Conservation (phyloP, 495 filamentous ascomycete genomes). For the Penicillium waksmanii region DNA sequence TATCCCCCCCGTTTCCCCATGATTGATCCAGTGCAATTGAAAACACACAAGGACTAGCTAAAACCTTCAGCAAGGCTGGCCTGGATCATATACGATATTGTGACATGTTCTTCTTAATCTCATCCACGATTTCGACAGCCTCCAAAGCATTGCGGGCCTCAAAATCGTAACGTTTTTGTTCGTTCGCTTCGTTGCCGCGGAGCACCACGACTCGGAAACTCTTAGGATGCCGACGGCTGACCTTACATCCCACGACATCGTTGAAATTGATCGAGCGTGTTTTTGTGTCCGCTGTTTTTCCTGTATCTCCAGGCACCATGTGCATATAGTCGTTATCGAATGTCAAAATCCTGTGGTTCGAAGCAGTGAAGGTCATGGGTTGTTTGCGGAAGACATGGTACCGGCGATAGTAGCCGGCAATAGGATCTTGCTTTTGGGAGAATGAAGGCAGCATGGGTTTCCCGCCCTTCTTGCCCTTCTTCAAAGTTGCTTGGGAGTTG, state of each 20-base stretch:
- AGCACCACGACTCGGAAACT: conserved; percentile 88
- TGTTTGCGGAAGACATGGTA: conserved; percentile 93
- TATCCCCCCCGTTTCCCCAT: background rate
- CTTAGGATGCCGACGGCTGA: conserved; percentile 85
- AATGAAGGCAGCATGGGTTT: conserved; percentile 71
- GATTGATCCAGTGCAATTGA: background rate
- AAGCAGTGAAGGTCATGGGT: conserved; percentile 87
- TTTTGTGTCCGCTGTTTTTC: conserved; percentile 64
- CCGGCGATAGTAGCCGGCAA: conserved; percentile 74
- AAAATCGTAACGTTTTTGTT: conserved; percentile 96
- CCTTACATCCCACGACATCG: conserved; percentile 91
- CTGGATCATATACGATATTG: conserved; percentile 48
- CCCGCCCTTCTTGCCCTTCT: conserved; percentile 70
- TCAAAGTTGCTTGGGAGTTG: conserved; percentile 44
- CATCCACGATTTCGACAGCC: conserved; percentile 86
- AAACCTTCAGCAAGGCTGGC: background rate
- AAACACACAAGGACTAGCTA: background rate
- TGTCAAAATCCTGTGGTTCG: conserved; percentile 79
- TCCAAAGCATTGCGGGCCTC: conserved; percentile 79
- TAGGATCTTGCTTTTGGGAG: conserved; percentile 75
- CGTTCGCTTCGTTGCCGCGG: conserved; percentile 65
- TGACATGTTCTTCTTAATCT: conserved; percentile 71
- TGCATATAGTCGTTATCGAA: conserved; percentile 97
- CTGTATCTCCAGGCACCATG: conserved; percentile 76
- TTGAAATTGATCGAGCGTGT: conserved; percentile 90